A percentile compares a stretch with the other conserved stretches of the same genome.
Conservation (phyloP, 2,329 filamentous ascomycete species). For the Fusarium sp. region DNA sequence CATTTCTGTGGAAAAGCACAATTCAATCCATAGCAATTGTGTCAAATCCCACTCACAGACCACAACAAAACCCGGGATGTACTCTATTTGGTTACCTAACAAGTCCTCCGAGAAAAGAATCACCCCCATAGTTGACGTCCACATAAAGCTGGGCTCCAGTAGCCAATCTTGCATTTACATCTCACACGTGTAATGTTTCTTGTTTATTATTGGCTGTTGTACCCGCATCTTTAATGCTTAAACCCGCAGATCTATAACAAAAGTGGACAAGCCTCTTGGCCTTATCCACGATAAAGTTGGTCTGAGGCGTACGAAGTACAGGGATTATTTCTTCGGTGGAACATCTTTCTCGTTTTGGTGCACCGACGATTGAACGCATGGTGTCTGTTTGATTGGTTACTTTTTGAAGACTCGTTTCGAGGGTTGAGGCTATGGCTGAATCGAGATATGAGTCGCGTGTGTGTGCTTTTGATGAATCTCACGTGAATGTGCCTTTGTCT, state of each 20-base stretch:
- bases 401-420: slow-evolving; percentile 13
- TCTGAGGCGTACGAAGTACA: neutral
- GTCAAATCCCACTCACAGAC: neutral
- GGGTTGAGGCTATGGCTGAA: slow-evolving; percentile 8
- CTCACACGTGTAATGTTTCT: slow-evolving; percentile 39
- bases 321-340: slow-evolving; percentile 21
- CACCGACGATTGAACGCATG: slow-evolving; percentile 20
- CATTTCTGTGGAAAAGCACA: neutral
- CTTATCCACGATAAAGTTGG: slow-evolving; percentile 46
- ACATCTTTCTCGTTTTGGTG: neutral
- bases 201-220: slow-evolving; percentile 14
- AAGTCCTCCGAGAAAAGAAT: slow-evolving; percentile 2
- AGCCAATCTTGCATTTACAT: slow-evolving; percentile 44
- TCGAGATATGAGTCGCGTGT: slow-evolving; percentile 41
- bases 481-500: too few relatives aligned
- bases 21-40: neutral
- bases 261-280: slow-evolving; percentile 31
- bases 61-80: neutral
- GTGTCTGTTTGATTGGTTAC: slow-evolving; percentile 30
- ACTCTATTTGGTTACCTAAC: slow-evolving; percentile 19
- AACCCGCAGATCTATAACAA: slow-evolving; percentile 29
- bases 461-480: neutral
- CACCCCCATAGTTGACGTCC: neutral
- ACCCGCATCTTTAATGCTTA: slow-evolving; percentile 1
- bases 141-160: slow-evolving; percentile 21